Conservation (phyloP, 108 stramenopile species). For the Nitzschia inconspicua region DNA sequence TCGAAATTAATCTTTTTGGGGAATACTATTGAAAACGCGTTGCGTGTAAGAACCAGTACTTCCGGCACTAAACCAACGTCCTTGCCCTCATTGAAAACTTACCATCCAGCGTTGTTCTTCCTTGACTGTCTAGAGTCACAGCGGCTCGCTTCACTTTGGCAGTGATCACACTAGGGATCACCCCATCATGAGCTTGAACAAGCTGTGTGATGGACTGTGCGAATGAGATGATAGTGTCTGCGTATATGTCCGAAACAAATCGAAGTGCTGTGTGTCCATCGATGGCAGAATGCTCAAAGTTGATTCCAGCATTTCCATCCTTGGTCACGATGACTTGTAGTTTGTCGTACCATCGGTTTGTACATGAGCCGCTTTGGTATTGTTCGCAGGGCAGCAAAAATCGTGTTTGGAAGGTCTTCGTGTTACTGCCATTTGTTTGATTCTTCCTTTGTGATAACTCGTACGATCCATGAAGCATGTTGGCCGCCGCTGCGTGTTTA, state of each 20-base stretch:
- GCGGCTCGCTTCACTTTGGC: conserved; percentile 61
- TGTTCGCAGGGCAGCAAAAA: no score
- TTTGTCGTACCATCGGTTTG: conserved; percentile 91
- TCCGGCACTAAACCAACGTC: not conserved
- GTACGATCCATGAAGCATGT: conserved; percentile 86
- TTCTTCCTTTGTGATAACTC: conserved; percentile 31
- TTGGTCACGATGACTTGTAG: conserved; percentile 61
- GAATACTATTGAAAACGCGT: conserved; percentile 14
- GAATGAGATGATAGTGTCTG: conserved; percentile 80
- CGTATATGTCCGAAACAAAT: conserved; percentile 82
- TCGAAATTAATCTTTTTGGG: conserved; percentile 80
- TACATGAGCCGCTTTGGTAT: conserved; percentile 66
- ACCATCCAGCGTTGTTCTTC: conserved; percentile 34
- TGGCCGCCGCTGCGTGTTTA: conserved; percentile 76
- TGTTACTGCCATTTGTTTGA: not conserved
- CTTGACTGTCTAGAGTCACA: conserved; percentile 18
- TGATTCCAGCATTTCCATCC: conserved; percentile 60
- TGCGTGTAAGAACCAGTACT: not conserved
- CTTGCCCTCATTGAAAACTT: not conserved
- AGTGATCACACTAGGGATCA: conserved; percentile 58
- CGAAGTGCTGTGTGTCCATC: conserved; percentile 87
- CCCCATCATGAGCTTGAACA: conserved; percentile 49
- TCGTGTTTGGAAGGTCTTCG: no score
- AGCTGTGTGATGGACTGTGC: conserved; percentile 83
- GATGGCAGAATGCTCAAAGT: conserved; percentile 88